Conservation (phyloP, 2,329 filamentous ascomycete genomes). For the Stagonosporopsis tanaceti region DNA sequence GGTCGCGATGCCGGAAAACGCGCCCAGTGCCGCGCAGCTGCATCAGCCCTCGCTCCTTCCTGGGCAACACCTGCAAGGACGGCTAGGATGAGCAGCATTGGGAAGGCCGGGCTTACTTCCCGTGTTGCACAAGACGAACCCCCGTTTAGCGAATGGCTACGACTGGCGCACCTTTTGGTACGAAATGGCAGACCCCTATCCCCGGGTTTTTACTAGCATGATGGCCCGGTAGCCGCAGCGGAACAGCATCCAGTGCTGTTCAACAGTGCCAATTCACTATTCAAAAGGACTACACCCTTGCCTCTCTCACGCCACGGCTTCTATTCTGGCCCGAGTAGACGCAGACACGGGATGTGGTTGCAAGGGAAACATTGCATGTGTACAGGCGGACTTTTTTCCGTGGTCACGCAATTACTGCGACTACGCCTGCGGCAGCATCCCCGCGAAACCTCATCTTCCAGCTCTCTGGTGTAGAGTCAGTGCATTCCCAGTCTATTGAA, state of each 20-base stretch:
- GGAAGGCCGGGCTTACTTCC: conserved; percentile 11
- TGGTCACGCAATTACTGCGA: conserved; percentile 4
- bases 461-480: conserved; percentile 11
- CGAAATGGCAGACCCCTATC: conserved; percentile 14
- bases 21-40: conserved; percentile 1
- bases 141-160: conserved; percentile 13
- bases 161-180: conserved; percentile 15
- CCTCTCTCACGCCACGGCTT: conserved; percentile 5
- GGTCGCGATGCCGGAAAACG: conserved; percentile 3
- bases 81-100: conserved; percentile 15
- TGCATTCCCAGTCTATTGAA: conserved; percentile 18
- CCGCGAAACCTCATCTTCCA: conserved; percentile 9
- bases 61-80: conserved; percentile 13
- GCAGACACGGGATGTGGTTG: conserved; percentile 14
- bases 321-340: background rate
- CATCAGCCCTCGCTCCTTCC: conserved; percentile 6
- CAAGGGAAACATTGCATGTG: conserved; percentile 5
- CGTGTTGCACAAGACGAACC: conserved; percentile 17
- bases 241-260: conserved; percentile 7
- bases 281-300: conserved; percentile 5
- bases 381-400: background rate
- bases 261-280: background rate
- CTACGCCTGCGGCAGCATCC: background rate
- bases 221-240: conserved; percentile 16
- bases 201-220: conserved; percentile 13